Evolutionary conservation across 139 green algal species (phyloP).

Genomic region (Auxenochlorella pyrenoidosa): DNA sequence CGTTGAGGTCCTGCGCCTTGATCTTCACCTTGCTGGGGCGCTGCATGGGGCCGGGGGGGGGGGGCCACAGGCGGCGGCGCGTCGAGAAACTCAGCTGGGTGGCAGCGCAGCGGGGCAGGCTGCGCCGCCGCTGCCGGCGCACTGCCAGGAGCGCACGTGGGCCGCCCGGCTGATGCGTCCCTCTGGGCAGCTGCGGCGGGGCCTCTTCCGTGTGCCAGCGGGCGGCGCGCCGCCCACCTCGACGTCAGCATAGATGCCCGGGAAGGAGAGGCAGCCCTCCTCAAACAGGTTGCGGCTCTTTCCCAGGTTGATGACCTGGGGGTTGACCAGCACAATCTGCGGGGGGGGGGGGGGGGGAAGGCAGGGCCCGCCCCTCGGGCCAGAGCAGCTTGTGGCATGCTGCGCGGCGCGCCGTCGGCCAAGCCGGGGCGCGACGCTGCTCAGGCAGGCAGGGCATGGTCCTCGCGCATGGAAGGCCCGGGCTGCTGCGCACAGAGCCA

Average conservation of each 20-base stretch:
- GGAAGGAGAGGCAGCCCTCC: constrained; percentile 94
- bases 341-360: background rate
- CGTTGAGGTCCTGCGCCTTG: constrained; percentile 85
- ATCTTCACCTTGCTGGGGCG: constrained; percentile 80
- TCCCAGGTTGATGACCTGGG: constrained; percentile 75
- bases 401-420: no score
- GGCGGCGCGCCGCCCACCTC: constrained; percentile 56
- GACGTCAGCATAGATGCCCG: constrained; percentile 78
- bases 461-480: no score
- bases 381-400: no score
- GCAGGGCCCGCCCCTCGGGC: background rate
- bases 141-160: background rate
- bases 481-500: no score
- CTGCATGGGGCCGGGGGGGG: constrained; percentile 43
- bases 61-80: background rate
- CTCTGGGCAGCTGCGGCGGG: no score
- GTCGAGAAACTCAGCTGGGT: background rate
- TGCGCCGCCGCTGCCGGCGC: no score
- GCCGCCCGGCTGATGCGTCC: no score
- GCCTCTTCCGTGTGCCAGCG: no score
- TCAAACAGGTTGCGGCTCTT: constrained; percentile 65
- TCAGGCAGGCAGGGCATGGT: no score
- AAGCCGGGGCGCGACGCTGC: no score
- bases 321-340: constrained; percentile 96
- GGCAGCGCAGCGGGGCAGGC: background rate